These are phyloP conservation scores for Detonula confervacea DNA, from an alignment of 352 stramenopile species.

Conservation along the genomic window DNA sequence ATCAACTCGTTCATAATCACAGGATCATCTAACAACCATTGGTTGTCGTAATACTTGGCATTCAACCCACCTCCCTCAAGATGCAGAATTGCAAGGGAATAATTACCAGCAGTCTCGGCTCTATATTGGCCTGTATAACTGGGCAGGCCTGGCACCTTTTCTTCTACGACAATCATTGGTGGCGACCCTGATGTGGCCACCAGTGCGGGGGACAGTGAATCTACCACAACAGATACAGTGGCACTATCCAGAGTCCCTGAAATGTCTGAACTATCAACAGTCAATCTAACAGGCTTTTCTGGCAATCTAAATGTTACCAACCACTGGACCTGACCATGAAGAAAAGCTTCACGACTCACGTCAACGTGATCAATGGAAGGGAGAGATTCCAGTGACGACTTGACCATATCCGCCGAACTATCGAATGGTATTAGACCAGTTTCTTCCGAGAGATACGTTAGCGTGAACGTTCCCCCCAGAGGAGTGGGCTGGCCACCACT, in stretches of 20 bases:
- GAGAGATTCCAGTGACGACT: slow-evolving; percentile 90
- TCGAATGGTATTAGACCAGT: slow-evolving; percentile 89
- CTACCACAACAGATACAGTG: slow-evolving; percentile 72
- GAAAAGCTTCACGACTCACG: slow-evolving; percentile 80
- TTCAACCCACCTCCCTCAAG: slow-evolving; percentile 90
- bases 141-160: slow-evolving; percentile 91
- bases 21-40: slow-evolving; percentile 92
- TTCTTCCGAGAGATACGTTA: slow-evolving; percentile 87
- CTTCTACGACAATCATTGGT: slow-evolving; percentile 84
- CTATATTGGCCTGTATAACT: slow-evolving; percentile 93
- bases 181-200: slow-evolving; percentile 85
- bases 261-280: slow-evolving; percentile 78
- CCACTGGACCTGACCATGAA: slow-evolving; percentile 91
- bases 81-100: slow-evolving; percentile 91
- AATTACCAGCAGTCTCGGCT: slow-evolving; percentile 84
- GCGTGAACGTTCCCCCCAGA: slow-evolving; percentile 89
- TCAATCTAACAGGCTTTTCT: slow-evolving; percentile 84
- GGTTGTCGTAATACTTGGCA: slow-evolving; percentile 95
- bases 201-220: slow-evolving; percentile 42
- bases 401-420: slow-evolving; percentile 87
- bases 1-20: slow-evolving; percentile 90
- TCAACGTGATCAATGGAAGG: slow-evolving; percentile 90
- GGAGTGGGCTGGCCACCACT: slow-evolving; percentile 92
- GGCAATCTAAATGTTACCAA: slow-evolving; percentile 91
- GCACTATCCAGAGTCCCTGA: slow-evolving; percentile 65